phyloP scores from a whole-genome alignment of 345 rosid species.

The Hevea brasiliensis region DNA sequence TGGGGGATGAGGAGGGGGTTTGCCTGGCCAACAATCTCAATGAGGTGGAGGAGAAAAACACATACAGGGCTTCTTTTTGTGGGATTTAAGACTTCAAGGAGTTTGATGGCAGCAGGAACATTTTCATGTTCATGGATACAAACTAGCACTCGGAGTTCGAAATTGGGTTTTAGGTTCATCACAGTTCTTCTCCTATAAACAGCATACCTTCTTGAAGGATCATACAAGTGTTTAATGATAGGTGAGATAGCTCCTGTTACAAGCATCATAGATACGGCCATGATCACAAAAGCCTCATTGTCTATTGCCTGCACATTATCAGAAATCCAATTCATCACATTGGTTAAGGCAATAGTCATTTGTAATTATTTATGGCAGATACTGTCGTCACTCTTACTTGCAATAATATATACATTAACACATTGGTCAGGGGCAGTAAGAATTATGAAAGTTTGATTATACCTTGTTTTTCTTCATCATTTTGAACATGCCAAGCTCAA shows the following conservation, averaged over 20 bases:
- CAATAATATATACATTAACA: neutral
- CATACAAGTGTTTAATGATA: constrained; percentile 14
- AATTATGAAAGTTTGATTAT: neutral
- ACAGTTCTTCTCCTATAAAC: constrained; percentile 12
- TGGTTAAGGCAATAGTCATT: neutral
- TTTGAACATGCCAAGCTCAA: constrained; percentile 27
- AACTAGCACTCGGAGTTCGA: constrained; percentile 17
- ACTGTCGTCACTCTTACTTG: neutral
- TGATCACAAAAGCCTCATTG: neutral
- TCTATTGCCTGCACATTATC: neutral
- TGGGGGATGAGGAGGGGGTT: constrained; percentile 19
- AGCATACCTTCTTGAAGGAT: constrained; percentile 24
- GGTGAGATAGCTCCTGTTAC: constrained; percentile 4
- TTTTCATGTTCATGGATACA: constrained; percentile 19
- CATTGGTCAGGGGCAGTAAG: neutral
- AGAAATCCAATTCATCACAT: neutral
- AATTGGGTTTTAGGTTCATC: constrained; percentile 8
- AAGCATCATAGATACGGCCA: constrained; percentile 20
- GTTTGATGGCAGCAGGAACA: neutral
- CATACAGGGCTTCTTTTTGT: constrained; percentile 11
- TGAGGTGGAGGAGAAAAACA: constrained; percentile 19
- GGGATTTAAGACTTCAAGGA: constrained; percentile 23
- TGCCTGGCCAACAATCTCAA: constrained; percentile 23
- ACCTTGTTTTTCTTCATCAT: constrained; percentile 11
- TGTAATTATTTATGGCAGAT: neutral